Evolutionary conservation across 768 basidiomycete genomes (phyloP), one percentile per base, ranked within the genome.

Genomic region (Tubosaeta sp.): DNA sequence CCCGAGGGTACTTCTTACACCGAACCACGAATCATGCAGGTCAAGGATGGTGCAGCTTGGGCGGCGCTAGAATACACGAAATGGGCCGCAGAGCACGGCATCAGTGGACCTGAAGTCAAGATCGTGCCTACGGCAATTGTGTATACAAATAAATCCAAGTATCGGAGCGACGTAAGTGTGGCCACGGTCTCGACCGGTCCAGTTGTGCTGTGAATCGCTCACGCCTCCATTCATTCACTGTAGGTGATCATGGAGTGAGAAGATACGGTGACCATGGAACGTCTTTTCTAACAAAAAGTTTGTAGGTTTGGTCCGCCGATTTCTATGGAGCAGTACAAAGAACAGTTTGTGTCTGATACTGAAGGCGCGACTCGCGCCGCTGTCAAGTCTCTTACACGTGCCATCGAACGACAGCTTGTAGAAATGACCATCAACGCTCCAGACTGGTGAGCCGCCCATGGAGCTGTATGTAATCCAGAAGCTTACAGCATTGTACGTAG

Each of bases 71-170:
- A 98, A 71, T 98, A 94, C 68, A 77, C 83, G 10, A 86, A 88
- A 61, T 94, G 91, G 82, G 75, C 82, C 34, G 72, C 72, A 54
- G 81, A 84, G 51, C 74, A 83, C 60, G 75, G 80, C 26, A 75
- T 74, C 54, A 66, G 69, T 47, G 74, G 71, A 0, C 61, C 69
- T 32, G 59, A 66, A 32, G 79, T 89, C 5, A 73, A 78, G 26
- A 80, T 97, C 57, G 72, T 95, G 35, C 93, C 95, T 7, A 83
- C 85, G 19, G 84, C 90, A 5, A 93, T 99, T 56, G 91, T 92
- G 13, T 98, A 98, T 69, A 92, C 91, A 51, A 86, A 97, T 73
- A 98, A 99, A 71, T 83, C 88, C 33, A 95, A 95, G 74, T 99
- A 98, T 66, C 79, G 95, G 56, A 95, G 92, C 65, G 72, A 82